Conservation (phyloP, 495 filamentous ascomycete species). For the Aspergillus hancockii region DNA sequence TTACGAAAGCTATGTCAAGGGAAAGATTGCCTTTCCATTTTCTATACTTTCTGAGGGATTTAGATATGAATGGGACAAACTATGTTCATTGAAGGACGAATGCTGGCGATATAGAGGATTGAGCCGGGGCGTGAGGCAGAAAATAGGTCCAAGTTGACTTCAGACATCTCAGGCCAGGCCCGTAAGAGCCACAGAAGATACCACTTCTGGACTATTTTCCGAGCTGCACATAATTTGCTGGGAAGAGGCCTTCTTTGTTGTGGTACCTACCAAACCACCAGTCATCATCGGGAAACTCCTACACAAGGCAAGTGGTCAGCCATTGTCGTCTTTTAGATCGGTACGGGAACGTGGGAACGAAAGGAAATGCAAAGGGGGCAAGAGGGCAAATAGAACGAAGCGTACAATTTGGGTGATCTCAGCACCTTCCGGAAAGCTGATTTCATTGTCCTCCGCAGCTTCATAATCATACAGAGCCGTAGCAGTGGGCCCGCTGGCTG, state of each 20-base stretch:
- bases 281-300: conserved; percentile 97
- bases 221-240: conserved; percentile 77
- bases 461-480: conserved; percentile 95
- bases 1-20: no score
- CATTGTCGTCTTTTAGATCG: neutral
- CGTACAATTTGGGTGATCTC: conserved; percentile 68
- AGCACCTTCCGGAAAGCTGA: conserved; percentile 89
- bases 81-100: no score
- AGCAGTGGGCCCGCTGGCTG: conserved; percentile 60
- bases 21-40: no score
- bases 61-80: no score
- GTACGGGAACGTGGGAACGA: neutral
- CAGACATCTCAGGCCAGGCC: neutral
- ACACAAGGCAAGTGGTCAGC: conserved; percentile 9
- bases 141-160: no score
- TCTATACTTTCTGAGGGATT: no score
- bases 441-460: conserved; percentile 94
- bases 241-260: conserved; percentile 84
- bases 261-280: conserved; percentile 94
- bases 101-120: no score
- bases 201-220: conserved; percentile 45
- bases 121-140: no score
- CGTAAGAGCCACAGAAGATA: neutral
- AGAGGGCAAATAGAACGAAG: neutral
- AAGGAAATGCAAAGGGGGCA: neutral